Base-by-base conservation (phyloP, 2,329 filamentous ascomycete genomes). In the Geosmithia flava region DNA sequence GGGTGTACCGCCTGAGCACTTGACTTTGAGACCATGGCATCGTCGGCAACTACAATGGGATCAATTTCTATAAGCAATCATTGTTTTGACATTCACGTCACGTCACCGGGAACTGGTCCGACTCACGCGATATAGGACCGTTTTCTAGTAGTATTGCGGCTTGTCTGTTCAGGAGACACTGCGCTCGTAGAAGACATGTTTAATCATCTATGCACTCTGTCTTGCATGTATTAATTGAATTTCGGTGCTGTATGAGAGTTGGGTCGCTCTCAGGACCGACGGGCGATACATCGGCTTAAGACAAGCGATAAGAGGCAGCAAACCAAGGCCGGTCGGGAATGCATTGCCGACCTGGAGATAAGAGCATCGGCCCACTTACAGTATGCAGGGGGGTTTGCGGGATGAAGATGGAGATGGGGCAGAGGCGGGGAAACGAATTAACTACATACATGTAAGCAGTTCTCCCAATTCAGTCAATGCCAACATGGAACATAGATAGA, bases 1-100 rank as follows among this genome's bases (percentile, higher is more conserved):
- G 3, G 51, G 51, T 33, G 39, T 37, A 2, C 49, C 51, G 11
- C 49, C 51, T 8, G 51, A 51, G 43, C 51, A 52, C 29, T 52
- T 52, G 23, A 52, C 51, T 27, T 52, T 52, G 19, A 52, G 51
- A 16, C 23, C n/a, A 43, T 52, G 51, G 43, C 51, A 52, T 27
- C 51, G 51, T n/a, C 49, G 49, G 39, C 51, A 52, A 44, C 47
- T 52, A 42, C 27, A 42, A 7, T 41, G 5, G 11, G 19, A n/a
- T 11, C 39, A 11, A 11, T 3, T 46, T 20, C 16, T 40, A 40
- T 20, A 19, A 42, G 20, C 23, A 10, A 42, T 13, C 10, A 37
- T 30, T 6, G 29, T 11, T 11, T 30, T 11, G 33, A 16, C 20
- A 44, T 40, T 11, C 10, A 47, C 30, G 4, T 20, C 10, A 40